These are phyloP conservation scores for Fusarium palustre DNA, from an alignment of 2,329 filamentous ascomycete genomes.

Conservation along the genomic window DNA sequence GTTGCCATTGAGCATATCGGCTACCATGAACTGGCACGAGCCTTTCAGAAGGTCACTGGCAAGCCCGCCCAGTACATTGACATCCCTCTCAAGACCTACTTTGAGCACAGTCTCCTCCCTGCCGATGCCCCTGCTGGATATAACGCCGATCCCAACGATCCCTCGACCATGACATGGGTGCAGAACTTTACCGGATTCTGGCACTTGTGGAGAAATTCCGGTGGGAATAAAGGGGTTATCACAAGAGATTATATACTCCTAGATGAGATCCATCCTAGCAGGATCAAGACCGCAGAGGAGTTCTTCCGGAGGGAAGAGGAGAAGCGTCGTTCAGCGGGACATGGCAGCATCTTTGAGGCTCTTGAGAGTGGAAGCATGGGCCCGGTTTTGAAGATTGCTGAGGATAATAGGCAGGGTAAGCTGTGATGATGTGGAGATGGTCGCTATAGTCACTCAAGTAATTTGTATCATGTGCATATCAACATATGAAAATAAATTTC, in stretches of 20 bases:
- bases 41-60: neutral
- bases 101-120: neutral
- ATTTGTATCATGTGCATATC: no score
- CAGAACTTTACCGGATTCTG: neutral
- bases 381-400: no score
- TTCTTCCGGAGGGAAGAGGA: neutral
- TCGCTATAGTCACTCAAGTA: no score
- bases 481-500: no score
- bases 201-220: neutral
- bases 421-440: no score
- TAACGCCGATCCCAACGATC: neutral
- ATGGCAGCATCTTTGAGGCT: no score
- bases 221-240: neutral
- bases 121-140: neutral
- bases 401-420: no score
- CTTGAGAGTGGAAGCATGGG: no score
- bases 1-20: neutral
- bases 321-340: no score
- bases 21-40: fast-evolving
- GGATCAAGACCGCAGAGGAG: neutral
- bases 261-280: neutral
- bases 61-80: neutral
- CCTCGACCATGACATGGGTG: neutral
- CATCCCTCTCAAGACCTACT: neutral
- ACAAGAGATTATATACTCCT: neutral